Conservation (phyloP, 768 basidiomycete genomes). For the Podaxis sp. region DNA sequence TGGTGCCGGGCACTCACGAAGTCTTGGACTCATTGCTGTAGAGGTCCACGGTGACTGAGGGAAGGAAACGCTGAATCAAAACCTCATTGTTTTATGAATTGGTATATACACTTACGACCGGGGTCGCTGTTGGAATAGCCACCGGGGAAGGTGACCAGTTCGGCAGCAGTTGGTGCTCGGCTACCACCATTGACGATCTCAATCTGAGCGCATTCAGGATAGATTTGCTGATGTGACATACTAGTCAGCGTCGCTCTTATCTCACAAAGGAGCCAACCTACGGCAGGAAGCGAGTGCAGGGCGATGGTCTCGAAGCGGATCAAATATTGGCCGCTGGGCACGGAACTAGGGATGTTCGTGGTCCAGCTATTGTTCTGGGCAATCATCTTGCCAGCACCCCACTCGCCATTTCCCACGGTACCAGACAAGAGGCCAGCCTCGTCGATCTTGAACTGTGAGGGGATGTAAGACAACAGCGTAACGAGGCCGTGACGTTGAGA, state of each 20-base stretch:
- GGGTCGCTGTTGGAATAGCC: slow-evolving; percentile 42
- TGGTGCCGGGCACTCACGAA: slow-evolving; percentile 10
- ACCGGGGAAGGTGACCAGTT: slow-evolving; percentile 50
- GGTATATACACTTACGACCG: slow-evolving; percentile 30
- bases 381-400: slow-evolving; percentile 46
- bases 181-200: slow-evolving; percentile 40
- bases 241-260: not conserved
- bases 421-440: slow-evolving; percentile 44
- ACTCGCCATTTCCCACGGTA: slow-evolving; percentile 35
- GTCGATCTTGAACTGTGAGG: slow-evolving; percentile 43
- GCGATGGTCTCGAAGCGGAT: slow-evolving; percentile 52
- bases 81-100: slow-evolving; percentile 16
- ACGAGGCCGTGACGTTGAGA: not conserved
- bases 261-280: slow-evolving; percentile 22
- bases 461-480: not conserved
- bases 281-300: slow-evolving; percentile 50
- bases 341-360: slow-evolving; percentile 40
- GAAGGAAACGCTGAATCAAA: slow-evolving; percentile 18
- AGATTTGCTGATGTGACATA: slow-evolving; percentile 53
- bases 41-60: slow-evolving; percentile 36
- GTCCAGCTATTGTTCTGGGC: slow-evolving; percentile 44
- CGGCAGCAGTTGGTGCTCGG: slow-evolving; percentile 34
- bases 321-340: slow-evolving; percentile 42
- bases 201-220: slow-evolving; percentile 57
- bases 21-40: slow-evolving; percentile 38